Evolutionary conservation across 2,329 filamentous ascomycete species (phyloP).

Genomic region (Didymella pomorum): DNA sequence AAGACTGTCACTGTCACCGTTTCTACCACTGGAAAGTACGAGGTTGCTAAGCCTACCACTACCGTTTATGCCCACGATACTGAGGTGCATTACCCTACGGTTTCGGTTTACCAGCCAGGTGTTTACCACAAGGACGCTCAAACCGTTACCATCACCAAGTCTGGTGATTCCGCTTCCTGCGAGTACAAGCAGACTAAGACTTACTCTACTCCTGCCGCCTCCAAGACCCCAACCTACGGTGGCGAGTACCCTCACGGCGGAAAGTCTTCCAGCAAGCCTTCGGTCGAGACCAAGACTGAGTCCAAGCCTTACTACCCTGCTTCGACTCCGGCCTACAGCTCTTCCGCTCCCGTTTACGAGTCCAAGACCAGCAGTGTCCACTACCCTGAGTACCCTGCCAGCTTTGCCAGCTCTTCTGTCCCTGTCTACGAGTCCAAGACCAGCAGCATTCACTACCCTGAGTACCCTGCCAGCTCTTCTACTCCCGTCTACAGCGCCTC

Average conservation of each 20-base stretch:
- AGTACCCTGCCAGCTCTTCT: conserved; percentile 7
- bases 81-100: conserved; percentile 38
- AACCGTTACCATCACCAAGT: conserved; percentile 47
- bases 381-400: not conserved
- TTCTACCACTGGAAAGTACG: conserved; percentile 38
- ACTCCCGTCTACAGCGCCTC: conserved; percentile 6
- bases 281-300: not conserved
- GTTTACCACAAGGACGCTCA: conserved; percentile 40
- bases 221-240: conserved; percentile 21
- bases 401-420: not conserved
- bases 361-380: not conserved
- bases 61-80: conserved; percentile 40
- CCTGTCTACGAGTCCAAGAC: not conserved
- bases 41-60: conserved; percentile 46
- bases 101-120: conserved; percentile 33
- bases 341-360: not conserved
- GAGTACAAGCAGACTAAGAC: conserved; percentile 34
- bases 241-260: conserved; percentile 8
- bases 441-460: conserved; percentile 2
- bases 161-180: conserved; percentile 41
- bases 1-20: conserved; percentile 35
- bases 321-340: not conserved
- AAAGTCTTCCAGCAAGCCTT: not conserved
- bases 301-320: not conserved
- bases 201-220: conserved; percentile 25